Percentiles rank a stretch among this genome's conserved stretches.
Evolutionary conservation across 768 basidiomycete genomes (phyloP).

Genomic region (Piloderma croceum): DNA sequence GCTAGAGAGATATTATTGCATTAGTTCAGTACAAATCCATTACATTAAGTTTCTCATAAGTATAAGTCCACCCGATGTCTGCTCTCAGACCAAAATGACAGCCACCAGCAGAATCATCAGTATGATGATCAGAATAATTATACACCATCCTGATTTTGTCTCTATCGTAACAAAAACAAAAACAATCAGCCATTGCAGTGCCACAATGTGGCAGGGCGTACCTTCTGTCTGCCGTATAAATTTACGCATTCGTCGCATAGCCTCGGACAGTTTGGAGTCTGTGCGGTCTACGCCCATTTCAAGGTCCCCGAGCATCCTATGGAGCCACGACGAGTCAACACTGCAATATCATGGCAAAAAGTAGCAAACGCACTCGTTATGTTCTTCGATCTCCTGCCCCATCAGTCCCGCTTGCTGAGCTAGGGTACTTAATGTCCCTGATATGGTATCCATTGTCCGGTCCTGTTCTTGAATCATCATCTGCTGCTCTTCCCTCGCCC

Average conservation of each 20-base stretch:
- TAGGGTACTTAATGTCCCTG: conserved; percentile 78
- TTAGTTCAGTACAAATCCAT: no score
- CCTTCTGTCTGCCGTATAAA: conserved; percentile 86
- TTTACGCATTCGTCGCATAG: conserved; percentile 65
- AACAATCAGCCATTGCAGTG: neutral
- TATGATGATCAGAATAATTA: conserved; percentile 77
- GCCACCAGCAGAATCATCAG: conserved; percentile 70
- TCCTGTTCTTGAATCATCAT: conserved; percentile 89
- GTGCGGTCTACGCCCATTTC: conserved; percentile 68
- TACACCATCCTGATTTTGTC: conserved; percentile 86
- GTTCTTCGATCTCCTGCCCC: conserved; percentile 87
- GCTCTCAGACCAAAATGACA: conserved; percentile 65
- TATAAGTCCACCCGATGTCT: no score
- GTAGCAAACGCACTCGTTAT: conserved; percentile 63
- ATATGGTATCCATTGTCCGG: conserved; percentile 79
- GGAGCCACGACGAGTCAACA: neutral
- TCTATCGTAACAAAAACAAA: conserved; percentile 36
- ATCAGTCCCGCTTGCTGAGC: conserved; percentile 91
- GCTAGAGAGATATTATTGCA: no score
- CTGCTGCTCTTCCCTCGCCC: conserved; percentile 89
- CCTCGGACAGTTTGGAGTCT: conserved; percentile 56
- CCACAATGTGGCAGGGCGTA: conserved; percentile 19
- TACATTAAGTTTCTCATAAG: no score
- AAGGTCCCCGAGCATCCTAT: conserved; percentile 76
- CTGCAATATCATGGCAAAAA: conserved; percentile 3